A percentile compares a stretch with the other conserved stretches of the same genome.
Evolutionary conservation across 176 grass and related monocot genomes (phyloP).

Genomic region (Musa beccarii): DNA sequence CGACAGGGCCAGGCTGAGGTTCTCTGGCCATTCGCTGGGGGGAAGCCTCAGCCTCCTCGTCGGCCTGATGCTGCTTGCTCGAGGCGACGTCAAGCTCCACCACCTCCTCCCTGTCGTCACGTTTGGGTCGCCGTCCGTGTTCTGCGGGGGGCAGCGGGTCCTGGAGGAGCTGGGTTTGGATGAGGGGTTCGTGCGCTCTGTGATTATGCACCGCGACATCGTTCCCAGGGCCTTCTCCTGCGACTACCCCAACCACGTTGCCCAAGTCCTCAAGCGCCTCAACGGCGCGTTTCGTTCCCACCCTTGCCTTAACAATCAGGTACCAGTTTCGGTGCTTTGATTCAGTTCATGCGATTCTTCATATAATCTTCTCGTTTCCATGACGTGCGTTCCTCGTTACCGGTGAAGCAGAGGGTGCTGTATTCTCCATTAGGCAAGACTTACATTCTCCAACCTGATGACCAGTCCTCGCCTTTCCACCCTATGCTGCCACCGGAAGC

Average conservation of each 20-base stretch:
- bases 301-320: slow-evolving; percentile 74
- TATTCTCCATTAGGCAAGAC: slow-evolving; percentile 78
- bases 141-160: slow-evolving; percentile 67
- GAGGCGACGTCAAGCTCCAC: slow-evolving; percentile 29
- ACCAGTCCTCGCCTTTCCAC: slow-evolving; percentile 51
- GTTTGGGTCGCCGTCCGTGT: slow-evolving; percentile 84
- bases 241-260: slow-evolving; percentile 69
- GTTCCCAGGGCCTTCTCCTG: slow-evolving; percentile 96
- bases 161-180: slow-evolving; percentile 60
- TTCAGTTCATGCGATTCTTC: not conserved
- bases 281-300: slow-evolving; percentile 63
- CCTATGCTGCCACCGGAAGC: slow-evolving; percentile 67
- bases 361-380: not conserved
- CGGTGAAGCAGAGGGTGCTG: slow-evolving; percentile 37
- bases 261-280: slow-evolving; percentile 64
- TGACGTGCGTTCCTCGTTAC: not conserved
- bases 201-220: slow-evolving; percentile 94
- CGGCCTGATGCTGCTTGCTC: slow-evolving; percentile 72
- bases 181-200: slow-evolving; percentile 52
- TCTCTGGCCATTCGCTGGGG: slow-evolving; percentile 96
- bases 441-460: slow-evolving; percentile 84
- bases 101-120: slow-evolving; percentile 66
- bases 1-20: slow-evolving; percentile 31
- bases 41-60: slow-evolving; percentile 83
- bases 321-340: not conserved